Evolutionary conservation across 2,329 filamentous ascomycete genomes (phyloP).

Genomic region (Fragosphaeria purpurea): DNA sequence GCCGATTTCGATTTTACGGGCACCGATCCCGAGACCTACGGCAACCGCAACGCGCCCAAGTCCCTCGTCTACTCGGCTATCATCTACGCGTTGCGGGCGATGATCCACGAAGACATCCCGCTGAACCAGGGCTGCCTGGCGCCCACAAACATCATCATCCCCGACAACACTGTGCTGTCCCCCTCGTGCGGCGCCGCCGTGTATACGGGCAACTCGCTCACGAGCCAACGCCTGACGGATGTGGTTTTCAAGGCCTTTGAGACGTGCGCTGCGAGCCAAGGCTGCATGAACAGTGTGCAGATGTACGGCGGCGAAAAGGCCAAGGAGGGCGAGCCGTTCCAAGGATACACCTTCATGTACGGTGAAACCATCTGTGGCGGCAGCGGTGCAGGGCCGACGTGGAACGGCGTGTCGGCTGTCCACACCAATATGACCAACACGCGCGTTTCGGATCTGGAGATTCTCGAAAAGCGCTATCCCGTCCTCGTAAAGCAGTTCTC

Average conservation of each 20-base stretch:
- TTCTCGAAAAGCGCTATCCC: slow-evolving; percentile 25
- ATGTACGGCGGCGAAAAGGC: slow-evolving; percentile 16
- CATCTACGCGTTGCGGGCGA: slow-evolving; percentile 26
- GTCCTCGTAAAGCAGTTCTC: slow-evolving; percentile 22
- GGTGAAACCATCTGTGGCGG: slow-evolving; percentile 24
- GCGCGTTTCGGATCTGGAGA: slow-evolving; percentile 21
- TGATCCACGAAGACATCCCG: slow-evolving; percentile 26
- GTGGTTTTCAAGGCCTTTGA: slow-evolving; percentile 22
- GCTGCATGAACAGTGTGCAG: slow-evolving; percentile 19
- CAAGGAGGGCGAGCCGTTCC: neutral
- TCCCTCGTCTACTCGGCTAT: slow-evolving; percentile 18
- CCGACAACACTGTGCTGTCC: slow-evolving; percentile 22
- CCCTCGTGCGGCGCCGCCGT: slow-evolving; percentile 15
- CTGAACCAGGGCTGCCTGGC: slow-evolving; percentile 28
- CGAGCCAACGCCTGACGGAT: slow-evolving; percentile 23
- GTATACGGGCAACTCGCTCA: slow-evolving; percentile 31
- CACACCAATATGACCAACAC: slow-evolving; percentile 23
- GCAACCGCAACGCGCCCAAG: slow-evolving; percentile 13
- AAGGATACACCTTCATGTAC: slow-evolving; percentile 8
- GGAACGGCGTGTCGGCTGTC: slow-evolving; percentile 19
- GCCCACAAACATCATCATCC: slow-evolving; percentile 22
- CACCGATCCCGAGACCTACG: slow-evolving; percentile 60
- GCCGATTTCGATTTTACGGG: slow-evolving; percentile 63
- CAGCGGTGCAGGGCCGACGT: slow-evolving; percentile 20
- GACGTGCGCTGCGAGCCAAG: slow-evolving; percentile 17